Evolutionary conservation across 306 rosid genomes (phyloP).

Genomic region (Glycine latifolia): DNA sequence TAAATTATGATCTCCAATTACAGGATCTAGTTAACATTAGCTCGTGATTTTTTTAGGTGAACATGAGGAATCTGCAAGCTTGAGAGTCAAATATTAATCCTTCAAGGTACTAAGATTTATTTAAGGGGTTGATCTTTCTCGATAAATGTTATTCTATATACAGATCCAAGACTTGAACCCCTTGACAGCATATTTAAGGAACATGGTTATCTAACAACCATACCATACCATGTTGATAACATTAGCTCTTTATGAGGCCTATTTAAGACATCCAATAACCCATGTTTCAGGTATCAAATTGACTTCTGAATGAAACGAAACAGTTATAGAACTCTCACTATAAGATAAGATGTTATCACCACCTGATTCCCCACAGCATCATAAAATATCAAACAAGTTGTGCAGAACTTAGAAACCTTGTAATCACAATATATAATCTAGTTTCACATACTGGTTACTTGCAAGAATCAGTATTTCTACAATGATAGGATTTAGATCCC

Average conservation of each 20-base stretch:
- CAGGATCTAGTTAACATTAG: background rate
- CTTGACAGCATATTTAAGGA: too few relatives aligned
- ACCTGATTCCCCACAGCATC: background rate
- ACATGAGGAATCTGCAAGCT: background rate
- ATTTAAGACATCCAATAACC: background rate
- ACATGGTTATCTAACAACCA: too few relatives aligned
- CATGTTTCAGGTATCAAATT: background rate
- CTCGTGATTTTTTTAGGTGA: background rate
- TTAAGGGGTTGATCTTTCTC: too few relatives aligned
- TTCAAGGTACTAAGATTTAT: background rate
- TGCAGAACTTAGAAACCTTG: background rate
- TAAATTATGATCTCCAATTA: background rate
- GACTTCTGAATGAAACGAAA: background rate
- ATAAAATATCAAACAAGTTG: background rate
- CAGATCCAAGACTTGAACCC: too few relatives aligned
- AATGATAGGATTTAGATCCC: too few relatives aligned
- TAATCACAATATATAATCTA: background rate
- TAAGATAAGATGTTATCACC: background rate
- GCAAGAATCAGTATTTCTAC: too few relatives aligned
- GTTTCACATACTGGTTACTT: background rate
- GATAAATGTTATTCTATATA: too few relatives aligned
- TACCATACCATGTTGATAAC: too few relatives aligned
- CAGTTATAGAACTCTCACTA: background rate
- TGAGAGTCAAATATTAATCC: background rate
- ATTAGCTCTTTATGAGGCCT: background rate